Conservation (phyloP, 1,139 yeast species). For the Suhomyces kunorum region DNA sequence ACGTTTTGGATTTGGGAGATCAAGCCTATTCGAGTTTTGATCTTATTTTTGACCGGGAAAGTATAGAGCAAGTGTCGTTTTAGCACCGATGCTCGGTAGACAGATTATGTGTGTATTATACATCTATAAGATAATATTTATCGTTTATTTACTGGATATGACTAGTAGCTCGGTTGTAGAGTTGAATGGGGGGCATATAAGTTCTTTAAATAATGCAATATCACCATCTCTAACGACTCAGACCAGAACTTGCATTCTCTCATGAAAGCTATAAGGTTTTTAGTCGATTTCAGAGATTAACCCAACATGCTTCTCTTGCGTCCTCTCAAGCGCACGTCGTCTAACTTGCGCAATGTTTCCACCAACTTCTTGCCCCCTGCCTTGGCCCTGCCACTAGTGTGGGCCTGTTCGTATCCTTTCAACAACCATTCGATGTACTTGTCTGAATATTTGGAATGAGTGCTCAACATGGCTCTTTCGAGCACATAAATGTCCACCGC, state of each 20-base stretch:
- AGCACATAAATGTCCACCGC: conserved; percentile 95
- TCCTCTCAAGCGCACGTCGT: conserved; percentile 87
- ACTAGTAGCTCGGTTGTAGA: too few relatives aligned
- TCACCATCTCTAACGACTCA: too few relatives aligned
- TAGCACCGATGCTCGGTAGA: conserved; percentile 2
- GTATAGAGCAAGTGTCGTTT: conserved; percentile 17
- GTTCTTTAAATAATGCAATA: too few relatives aligned
- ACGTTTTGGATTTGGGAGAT: conserved; percentile 14
- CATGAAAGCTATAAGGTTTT: too few relatives aligned
- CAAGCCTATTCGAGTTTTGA: conserved; percentile 19
- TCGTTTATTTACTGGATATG: too few relatives aligned
- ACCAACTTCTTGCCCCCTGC: conserved; percentile 44
- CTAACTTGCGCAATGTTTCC: conserved; percentile 66
- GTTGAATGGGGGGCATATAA: too few relatives aligned
- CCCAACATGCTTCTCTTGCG: conserved; percentile 95
- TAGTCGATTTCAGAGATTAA: too few relatives aligned
- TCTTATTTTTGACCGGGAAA: conserved; percentile 18
- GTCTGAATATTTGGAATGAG: conserved; percentile 77
- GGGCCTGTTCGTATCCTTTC: conserved; percentile 64
- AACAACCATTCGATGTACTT: conserved; percentile 69
- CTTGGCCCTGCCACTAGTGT: conserved; percentile 27
- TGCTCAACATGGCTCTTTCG: conserved; percentile 87
- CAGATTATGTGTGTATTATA: background rate
- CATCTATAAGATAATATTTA: background rate
- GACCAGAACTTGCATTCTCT: too few relatives aligned